Evolutionary conservation across 257 asterid genomes (phyloP).

Genomic region (Verbascum thapsus): DNA sequence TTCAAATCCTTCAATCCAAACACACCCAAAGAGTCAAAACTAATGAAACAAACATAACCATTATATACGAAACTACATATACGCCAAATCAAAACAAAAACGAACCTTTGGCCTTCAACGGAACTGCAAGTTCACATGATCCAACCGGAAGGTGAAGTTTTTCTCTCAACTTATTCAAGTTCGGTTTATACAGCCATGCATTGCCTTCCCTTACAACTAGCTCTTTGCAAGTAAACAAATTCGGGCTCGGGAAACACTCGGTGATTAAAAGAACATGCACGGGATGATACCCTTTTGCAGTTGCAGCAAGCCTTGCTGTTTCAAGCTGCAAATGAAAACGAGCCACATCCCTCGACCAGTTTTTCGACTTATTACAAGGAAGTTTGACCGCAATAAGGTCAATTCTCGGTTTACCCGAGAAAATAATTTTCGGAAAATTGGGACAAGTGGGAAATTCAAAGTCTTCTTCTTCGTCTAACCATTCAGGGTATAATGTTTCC

Average conservation of each 20-base stretch:
- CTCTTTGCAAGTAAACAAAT: slow-evolving; percentile 85
- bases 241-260: slow-evolving; percentile 84
- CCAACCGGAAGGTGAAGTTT: slow-evolving; percentile 86
- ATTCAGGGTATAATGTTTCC: slow-evolving; percentile 91
- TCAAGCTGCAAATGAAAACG: slow-evolving; percentile 88
- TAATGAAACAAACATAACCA: too few relatives aligned
- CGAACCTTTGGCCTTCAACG: slow-evolving; percentile 72
- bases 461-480: slow-evolving; percentile 97
- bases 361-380: slow-evolving; percentile 70
- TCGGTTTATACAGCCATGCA: slow-evolving; percentile 79
- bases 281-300: slow-evolving; percentile 65
- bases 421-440: slow-evolving; percentile 54
- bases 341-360: slow-evolving; percentile 85
- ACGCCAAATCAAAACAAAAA: neutral
- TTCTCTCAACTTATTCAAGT: slow-evolving; percentile 58
- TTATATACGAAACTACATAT: neutral
- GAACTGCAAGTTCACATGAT: slow-evolving; percentile 93
- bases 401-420: slow-evolving; percentile 68
- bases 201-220: slow-evolving; percentile 65
- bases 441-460: slow-evolving; percentile 84
- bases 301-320: slow-evolving; percentile 80
- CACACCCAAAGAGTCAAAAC: too few relatives aligned
- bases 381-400: slow-evolving; percentile 84
- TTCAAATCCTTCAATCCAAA: too few relatives aligned
- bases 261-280: slow-evolving; percentile 70